These are phyloP conservation scores for Glaciozyma martinii DNA, from an alignment of 768 basidiomycete species.

Conservation along the genomic window DNA sequence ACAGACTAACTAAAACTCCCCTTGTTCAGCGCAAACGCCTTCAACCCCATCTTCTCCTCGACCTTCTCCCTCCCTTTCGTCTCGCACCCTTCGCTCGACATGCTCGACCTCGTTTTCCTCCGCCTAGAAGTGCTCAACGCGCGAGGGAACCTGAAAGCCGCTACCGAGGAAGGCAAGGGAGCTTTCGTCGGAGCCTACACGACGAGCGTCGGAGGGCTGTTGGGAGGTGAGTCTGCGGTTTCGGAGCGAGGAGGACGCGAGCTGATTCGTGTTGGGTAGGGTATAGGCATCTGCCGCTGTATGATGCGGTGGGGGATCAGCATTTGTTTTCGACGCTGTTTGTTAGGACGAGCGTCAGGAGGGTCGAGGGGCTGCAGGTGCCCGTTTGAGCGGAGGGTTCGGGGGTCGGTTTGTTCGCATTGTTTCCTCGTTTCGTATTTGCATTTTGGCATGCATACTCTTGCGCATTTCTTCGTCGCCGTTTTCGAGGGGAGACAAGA, in stretches of 20 bases:
- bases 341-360: constrained; percentile 40
- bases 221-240: constrained; percentile 51
- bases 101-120: constrained; percentile 77
- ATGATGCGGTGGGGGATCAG: constrained; percentile 77
- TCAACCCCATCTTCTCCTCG: constrained; percentile 85
- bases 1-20: neutral
- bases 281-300: constrained; percentile 79
- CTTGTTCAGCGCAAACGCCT: constrained; percentile 53
- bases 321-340: constrained; percentile 92
- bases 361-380: too few species aligned
- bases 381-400: too few species aligned
- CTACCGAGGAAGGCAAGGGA: constrained; percentile 45
- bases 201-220: constrained; percentile 59
- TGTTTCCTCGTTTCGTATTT: too few species aligned
- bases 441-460: too few species aligned
- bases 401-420: too few species aligned
- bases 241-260: constrained; percentile 35
- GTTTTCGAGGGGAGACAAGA: too few species aligned
- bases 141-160: constrained; percentile 33
- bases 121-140: constrained; percentile 65
- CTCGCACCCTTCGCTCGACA: constrained; percentile 48
- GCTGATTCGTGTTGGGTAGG: constrained; percentile 45
- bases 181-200: constrained; percentile 67
- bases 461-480: too few species aligned
- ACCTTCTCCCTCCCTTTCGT: constrained; percentile 59